These are phyloP conservation scores for Tetrapyrgos nigripes DNA, from an alignment of 1,284 basidiomycete species.

Conservation along the genomic window DNA sequence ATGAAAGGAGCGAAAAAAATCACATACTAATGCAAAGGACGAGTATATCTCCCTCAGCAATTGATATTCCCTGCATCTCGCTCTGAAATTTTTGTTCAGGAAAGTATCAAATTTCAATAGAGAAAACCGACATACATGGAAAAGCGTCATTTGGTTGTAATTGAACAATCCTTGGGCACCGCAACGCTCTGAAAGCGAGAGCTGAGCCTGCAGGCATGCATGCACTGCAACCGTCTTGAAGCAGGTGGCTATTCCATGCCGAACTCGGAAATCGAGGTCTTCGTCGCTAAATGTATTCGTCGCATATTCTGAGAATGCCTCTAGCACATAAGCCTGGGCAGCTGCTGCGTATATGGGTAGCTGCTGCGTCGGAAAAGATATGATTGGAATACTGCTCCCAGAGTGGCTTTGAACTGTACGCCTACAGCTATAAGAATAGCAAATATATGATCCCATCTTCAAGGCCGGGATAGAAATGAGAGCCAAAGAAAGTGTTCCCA, in stretches of 20 bases:
- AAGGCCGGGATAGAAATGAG: conserved; percentile 41
- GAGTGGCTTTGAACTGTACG: conserved; percentile 37
- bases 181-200: conserved; percentile 43
- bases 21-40: conserved; percentile 47
- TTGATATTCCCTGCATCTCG: conserved; percentile 45
- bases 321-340: conserved; percentile 43
- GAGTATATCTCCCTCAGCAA: conserved; percentile 53
- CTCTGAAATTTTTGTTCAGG: conserved; percentile 32
- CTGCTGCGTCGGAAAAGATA: conserved; percentile 53
- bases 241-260: conserved; percentile 42
- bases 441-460: conserved; percentile 39
- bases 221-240: conserved; percentile 42
- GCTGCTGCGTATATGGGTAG: conserved; percentile 44
- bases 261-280: conserved; percentile 33
- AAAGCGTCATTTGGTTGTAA: conserved; percentile 39
- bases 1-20: too few relatives aligned
- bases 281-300: conserved; percentile 34
- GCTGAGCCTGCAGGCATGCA: conserved; percentile 28
- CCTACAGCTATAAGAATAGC: conserved; percentile 44
- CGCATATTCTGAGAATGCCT: conserved; percentile 36
- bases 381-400: conserved; percentile 20
- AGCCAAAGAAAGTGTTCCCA: conserved; percentile 46
- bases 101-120: conserved; percentile 1
- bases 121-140: conserved; percentile 34
- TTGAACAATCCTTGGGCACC: conserved; percentile 51